Conservation (phyloP, 495 filamentous ascomycete genomes). For the Penicillium tannophilum region DNA sequence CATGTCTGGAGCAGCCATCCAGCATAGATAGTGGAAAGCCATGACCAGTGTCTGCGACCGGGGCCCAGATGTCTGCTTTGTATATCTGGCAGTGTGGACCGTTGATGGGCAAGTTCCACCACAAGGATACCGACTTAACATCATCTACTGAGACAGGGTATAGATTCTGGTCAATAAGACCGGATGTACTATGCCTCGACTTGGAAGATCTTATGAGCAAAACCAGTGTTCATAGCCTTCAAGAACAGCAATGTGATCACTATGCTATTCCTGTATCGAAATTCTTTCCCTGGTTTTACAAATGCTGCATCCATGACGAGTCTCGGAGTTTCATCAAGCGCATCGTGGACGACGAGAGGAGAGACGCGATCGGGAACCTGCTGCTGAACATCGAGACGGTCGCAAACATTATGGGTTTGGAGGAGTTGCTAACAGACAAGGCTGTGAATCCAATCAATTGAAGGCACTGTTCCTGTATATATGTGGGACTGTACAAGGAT, state of each 20-base stretch:
- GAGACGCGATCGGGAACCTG: constrained; percentile 36
- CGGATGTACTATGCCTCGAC: constrained; percentile 25
- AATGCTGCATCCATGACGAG: constrained; percentile 37
- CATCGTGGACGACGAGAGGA: constrained; percentile 28
- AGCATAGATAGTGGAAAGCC: constrained; percentile 41
- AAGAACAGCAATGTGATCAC: background rate
- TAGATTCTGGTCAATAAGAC: constrained; percentile 42
- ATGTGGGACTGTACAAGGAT: background rate
- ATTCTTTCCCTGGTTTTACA: constrained; percentile 20
- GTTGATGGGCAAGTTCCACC: constrained; percentile 41
- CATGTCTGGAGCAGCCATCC: constrained; percentile 28
- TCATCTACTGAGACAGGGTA: constrained; percentile 40
- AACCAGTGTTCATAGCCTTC: constrained; percentile 3
- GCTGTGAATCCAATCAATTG: constrained; percentile 9
- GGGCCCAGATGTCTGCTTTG: constrained; percentile 46
- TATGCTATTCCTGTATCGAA: background rate
- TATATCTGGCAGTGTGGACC: constrained; percentile 45
- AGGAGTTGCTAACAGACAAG: constrained; percentile 1
- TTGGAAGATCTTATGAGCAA: constrained; percentile 21
- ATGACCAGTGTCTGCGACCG: constrained; percentile 38
- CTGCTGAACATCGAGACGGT: constrained; percentile 29
- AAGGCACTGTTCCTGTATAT: background rate
- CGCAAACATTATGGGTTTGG: constrained; percentile 15
- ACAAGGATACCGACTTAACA: constrained; percentile 31
- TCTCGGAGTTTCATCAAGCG: constrained; percentile 29